Base-by-base conservation (phyloP, 2,329 filamentous ascomycete species). In the Westerdykella ornata region DNA sequence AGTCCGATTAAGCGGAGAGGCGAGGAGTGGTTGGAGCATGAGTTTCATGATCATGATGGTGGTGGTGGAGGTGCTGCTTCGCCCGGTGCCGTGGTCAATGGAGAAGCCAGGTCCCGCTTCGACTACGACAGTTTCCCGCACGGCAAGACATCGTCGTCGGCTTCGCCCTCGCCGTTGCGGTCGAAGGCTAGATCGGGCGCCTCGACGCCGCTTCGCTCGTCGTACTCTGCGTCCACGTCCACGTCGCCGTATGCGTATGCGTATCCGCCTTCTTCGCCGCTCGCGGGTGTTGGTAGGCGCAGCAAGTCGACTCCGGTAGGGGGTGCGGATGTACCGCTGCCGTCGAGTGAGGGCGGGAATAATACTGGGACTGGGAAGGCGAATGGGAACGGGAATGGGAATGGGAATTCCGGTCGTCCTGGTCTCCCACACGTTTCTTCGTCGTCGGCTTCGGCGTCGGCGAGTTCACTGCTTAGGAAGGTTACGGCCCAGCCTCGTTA, bases 1-100 rank as follows among this genome's bases (percentile, higher is more conserved):
- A 82, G 77, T 42, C 82, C 82, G 0, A 70, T 85, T 38, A 85
- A 85, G 57, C 70, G 72, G 11, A 69, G 78, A 2, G 78, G 79
- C 2, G 81, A 85, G 55, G 78, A 81, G n/a, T 83, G 84, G 49
- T 72, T 80, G 36, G 74, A 76, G 40, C 62, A 62, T 15, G 57
- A 59, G 18, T 44, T 59, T 22, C 44, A 53, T 29, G 48, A 45
- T 16, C 14, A 40, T 3, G 46, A 55, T 5, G 41, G 41, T 3
- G 37, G 56, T 13, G 43, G 31, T 2, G 43, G 47, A 32, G 47
- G 40, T 9, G 18, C 42, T 1, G 37, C 31, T 1, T 49, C 45
- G 6, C 45, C 46, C 5, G 37, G 36, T 4, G 41, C 45, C n/a
- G 40, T 9, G 22, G 4, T 7, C 3, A 7, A 11, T 26, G 8